Evolutionary conservation across 2,329 filamentous ascomycete genomes (phyloP).

Genomic region (Calonectria honghensis): DNA sequence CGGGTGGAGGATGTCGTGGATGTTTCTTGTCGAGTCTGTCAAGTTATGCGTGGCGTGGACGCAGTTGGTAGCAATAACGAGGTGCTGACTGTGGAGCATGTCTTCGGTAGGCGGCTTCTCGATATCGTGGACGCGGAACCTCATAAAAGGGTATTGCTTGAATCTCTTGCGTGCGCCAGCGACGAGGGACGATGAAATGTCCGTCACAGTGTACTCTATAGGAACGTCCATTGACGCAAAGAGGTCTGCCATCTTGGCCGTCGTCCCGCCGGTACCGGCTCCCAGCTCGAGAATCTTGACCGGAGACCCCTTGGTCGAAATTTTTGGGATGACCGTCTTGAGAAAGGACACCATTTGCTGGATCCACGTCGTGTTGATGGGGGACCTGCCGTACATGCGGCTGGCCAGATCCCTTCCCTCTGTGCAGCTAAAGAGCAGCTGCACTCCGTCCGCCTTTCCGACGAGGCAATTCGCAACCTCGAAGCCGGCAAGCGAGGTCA

Average conservation of each 20-base stretch:
- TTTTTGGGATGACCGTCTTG: too few species aligned
- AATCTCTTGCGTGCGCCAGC: not conserved
- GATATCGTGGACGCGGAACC: constrained; percentile 25
- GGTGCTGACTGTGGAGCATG: constrained; percentile 12
- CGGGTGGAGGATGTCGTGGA: not conserved
- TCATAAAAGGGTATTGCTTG: constrained; percentile 25
- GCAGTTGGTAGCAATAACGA: constrained; percentile 30
- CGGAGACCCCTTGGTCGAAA: too few species aligned
- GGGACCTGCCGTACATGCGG: too few species aligned
- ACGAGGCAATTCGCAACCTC: too few species aligned
- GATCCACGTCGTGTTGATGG: too few species aligned
- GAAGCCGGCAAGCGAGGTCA: too few species aligned
- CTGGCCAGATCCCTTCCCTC: too few species aligned
- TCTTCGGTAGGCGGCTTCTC: constrained; percentile 8
- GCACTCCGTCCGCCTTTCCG: too few species aligned
- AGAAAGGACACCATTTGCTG: too few species aligned
- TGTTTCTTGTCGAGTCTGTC: not conserved
- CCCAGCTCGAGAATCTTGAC: constrained; percentile 31
- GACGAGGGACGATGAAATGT: constrained; percentile 30
- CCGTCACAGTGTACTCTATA: constrained; percentile 31
- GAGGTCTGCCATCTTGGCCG: not conserved
- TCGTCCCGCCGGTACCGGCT: constrained; percentile 29
- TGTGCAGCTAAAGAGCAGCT: too few species aligned
- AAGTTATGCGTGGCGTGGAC: constrained; percentile 31
- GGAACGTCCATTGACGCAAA: not conserved